Evolutionary conservation across 768 basidiomycete species (phyloP).

Genomic region (Tephrocybe sp.): DNA sequence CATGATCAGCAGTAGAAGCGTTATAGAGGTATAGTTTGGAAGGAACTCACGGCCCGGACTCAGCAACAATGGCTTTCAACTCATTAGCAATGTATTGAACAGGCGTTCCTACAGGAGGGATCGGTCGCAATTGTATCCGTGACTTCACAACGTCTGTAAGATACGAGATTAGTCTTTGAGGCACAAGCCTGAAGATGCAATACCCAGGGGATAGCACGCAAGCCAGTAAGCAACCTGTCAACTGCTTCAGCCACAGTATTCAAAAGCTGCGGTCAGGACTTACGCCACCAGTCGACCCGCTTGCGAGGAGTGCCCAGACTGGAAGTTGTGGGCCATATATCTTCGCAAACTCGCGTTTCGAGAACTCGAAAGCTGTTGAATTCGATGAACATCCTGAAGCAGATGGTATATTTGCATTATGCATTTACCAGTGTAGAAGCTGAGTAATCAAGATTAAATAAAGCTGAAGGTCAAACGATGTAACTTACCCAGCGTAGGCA

Average conservation of each 20-base stretch:
- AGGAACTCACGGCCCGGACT: constrained; percentile 68
- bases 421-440: constrained; percentile 66
- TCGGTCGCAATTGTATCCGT: constrained; percentile 75
- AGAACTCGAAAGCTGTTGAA: constrained; percentile 77
- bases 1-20: not conserved
- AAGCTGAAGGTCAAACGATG: not conserved
- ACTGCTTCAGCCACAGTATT: not conserved
- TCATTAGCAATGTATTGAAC: constrained; percentile 77
- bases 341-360: constrained; percentile 73
- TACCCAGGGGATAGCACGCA: constrained; percentile 86
- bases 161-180: not conserved
- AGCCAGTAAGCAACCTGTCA: constrained; percentile 87
- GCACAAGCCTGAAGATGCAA: not conserved
- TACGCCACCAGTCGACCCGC: constrained; percentile 83
- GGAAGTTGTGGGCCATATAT: constrained; percentile 70
- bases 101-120: constrained; percentile 73
- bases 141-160: constrained; percentile 85
- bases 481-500: constrained; percentile 84
- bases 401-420: not conserved
- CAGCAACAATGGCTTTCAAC: constrained; percentile 61
- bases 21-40: not conserved
- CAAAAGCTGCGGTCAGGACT: constrained; percentile 25
- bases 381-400: not conserved
- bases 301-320: constrained; percentile 81
- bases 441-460: constrained; percentile 26